Conservation (phyloP, 2,329 filamentous ascomycete species). For the Escovopsis weberi region DNA sequence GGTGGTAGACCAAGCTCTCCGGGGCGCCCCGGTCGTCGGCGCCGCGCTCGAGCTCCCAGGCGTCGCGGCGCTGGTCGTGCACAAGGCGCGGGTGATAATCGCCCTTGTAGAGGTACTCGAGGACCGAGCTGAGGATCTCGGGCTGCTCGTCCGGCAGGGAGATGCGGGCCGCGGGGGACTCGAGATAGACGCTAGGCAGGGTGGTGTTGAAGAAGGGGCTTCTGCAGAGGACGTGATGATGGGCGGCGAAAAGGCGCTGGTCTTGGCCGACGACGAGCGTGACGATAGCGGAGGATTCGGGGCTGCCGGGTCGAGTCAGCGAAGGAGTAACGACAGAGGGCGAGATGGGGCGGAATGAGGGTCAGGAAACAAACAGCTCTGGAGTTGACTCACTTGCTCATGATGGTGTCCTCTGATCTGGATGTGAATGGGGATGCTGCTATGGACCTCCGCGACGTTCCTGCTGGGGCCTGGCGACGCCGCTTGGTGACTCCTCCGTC, state of each 20-base stretch:
- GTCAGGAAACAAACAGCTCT: no score
- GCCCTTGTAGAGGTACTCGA: slow-evolving; percentile 88
- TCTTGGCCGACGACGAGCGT: slow-evolving; percentile 70
- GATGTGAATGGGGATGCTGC: slow-evolving; percentile 27
- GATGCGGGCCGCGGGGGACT: slow-evolving; percentile 46
- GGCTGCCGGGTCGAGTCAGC: slow-evolving; percentile 24
- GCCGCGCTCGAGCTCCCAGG: slow-evolving; percentile 58
- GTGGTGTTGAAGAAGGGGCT: slow-evolving; percentile 58
- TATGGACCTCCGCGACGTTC: slow-evolving; percentile 25
- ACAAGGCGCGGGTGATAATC: slow-evolving; percentile 78
- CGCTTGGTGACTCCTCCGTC: slow-evolving; percentile 39
- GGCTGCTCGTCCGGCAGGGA: slow-evolving; percentile 74
- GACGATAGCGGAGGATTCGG: slow-evolving; percentile 57
- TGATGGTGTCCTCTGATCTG: slow-evolving; percentile 24
- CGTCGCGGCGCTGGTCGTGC: slow-evolving; percentile 67
- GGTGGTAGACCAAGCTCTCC: slow-evolving; percentile 57
- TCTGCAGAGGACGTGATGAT: slow-evolving; percentile 67
- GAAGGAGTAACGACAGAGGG: background rate
- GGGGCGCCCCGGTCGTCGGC: slow-evolving; percentile 29
- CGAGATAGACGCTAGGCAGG: slow-evolving; percentile 21
- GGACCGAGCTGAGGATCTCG: slow-evolving; percentile 77
- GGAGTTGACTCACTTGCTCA: slow-evolving; percentile 26
- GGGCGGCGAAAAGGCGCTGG: slow-evolving; percentile 78
- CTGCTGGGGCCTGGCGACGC: slow-evolving; percentile 32
- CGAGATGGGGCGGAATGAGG: no score